Evolutionary conservation across 306 rosid genomes (phyloP), one percentile per base, ranked within the genome.

Genomic region (Castanea crenata): DNA sequence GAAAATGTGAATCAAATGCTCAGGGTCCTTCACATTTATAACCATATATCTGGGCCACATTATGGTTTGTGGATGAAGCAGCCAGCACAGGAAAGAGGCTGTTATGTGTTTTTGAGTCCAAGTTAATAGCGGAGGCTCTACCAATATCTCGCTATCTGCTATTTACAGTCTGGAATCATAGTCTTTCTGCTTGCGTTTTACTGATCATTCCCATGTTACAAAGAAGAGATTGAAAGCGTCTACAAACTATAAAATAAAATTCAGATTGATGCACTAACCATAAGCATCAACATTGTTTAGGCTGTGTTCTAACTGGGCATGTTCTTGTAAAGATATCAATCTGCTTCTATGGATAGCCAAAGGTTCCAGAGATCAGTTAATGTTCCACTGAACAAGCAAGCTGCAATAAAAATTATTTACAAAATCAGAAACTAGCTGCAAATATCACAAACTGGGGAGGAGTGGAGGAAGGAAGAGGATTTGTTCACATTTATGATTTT

Each of bases 381-480:
- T 56, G 34, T 72, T 58, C 84, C 80, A 44, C 74, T n/a, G 78
- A 56, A 76, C 73, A 12, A 83, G 87, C 78, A 79, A 76, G n/a
- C 87, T 83, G 87, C 57, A 55, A 49, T 38, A 32, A 0, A 35
- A 44, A 69, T 44, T 27, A 74, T 61, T 54, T 54, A 62, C 9
- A n/a, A 9, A 19, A 46, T 77, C 25, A 55, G 75, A 21, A 61
- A 61, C 67, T 23, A 7, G 31, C 54, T 49, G 54, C 54, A 12
- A 49, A 49, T 13, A 13, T 49, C 16, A 49, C 54, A 12, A 10
- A 49, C 54, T 3, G 54, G 54, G 54, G 16, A 49, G 54, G 15
- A 49, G 54, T 49, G 54, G 54, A 49, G 14, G 13, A 12, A 49
- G 11, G 46, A 8, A 38, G 46, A 38, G 46, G 46, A 8, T 38